phyloP scores from a whole-genome alignment of 345 rosid species.

The Populus euphratica region DNA sequence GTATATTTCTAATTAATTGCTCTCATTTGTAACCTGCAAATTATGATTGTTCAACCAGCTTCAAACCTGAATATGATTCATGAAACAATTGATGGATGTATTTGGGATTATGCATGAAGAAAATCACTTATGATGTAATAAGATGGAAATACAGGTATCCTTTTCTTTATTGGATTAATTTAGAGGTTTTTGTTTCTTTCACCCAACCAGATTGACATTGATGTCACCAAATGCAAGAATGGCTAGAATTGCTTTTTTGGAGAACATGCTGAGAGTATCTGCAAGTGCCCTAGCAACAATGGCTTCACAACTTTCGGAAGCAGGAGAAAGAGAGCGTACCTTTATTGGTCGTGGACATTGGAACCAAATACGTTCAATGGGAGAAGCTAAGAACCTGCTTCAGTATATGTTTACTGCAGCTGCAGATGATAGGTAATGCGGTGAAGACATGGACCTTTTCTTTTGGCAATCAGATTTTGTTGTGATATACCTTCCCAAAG shows the following conservation, averaged over 20 bases:
- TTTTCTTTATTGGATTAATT: conserved; percentile 35
- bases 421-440: conserved; percentile 66
- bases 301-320: conserved; percentile 99
- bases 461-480: not conserved
- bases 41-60: not conserved
- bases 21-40: conserved; percentile 57
- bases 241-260: conserved; percentile 87
- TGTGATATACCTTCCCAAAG: too few species aligned
- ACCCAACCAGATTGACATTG: conserved; percentile 1
- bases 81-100: not conserved
- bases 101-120: not conserved
- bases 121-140: not conserved
- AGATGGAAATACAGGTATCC: conserved; percentile 9
- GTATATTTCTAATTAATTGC: not conserved
- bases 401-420: conserved; percentile 87
- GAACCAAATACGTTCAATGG: conserved; percentile 98
- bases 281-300: conserved; percentile 88
- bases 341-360: conserved; percentile 88
- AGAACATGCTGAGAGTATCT: conserved; percentile 84
- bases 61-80: not conserved
- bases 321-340: conserved; percentile 89
- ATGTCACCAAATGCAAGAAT: conserved; percentile 90
- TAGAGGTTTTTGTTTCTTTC: conserved; percentile 11
- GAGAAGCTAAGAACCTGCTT: conserved; percentile 92
- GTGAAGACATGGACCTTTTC: conserved; percentile 6